phyloP scores from a whole-genome alignment of 2,329 filamentous ascomycete genomes.

The Cordyceps tenuipes region DNA sequence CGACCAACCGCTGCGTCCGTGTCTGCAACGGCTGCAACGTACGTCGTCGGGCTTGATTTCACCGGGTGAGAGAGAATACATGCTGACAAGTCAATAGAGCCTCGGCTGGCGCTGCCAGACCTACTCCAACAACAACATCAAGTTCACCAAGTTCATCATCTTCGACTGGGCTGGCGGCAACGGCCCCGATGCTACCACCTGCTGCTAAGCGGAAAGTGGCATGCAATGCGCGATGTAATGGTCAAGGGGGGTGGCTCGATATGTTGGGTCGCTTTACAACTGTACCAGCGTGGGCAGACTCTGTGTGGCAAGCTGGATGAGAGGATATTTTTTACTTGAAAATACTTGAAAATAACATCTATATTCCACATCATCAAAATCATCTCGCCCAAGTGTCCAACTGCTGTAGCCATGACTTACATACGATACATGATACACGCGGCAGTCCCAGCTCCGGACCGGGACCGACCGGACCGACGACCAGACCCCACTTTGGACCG shows the following conservation, averaged over 20 bases:
- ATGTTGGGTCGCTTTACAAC: not conserved
- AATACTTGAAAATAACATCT: not conserved
- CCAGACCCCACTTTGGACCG: not conserved
- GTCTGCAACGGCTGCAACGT: constrained; percentile 12
- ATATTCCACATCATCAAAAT: not conserved
- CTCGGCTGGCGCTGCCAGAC: constrained; percentile 7
- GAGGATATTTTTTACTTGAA: not conserved
- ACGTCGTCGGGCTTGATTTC: not conserved
- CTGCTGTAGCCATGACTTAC: not conserved
- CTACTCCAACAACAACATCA: constrained; percentile 13
- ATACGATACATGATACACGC: not conserved
- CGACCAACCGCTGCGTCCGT: constrained; percentile 10
- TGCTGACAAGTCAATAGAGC: not conserved
- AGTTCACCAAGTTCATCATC: constrained; percentile 14
- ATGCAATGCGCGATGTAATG: not conserved
- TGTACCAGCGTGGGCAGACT: not conserved
- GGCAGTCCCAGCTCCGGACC: not conserved
- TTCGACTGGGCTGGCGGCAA: constrained; percentile 13
- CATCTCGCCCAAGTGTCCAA: not conserved
- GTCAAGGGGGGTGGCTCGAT: not conserved
- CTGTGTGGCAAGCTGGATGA: not conserved
- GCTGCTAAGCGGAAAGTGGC: constrained; percentile 1
- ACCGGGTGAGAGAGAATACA: not conserved
- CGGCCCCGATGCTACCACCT: constrained; percentile 11
- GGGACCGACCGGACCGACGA: not conserved